Evolutionary conservation across 208 protist species (phyloP), one percentile per base, ranked within the genome.

Genomic region (Crithidia thermophila): DNA sequence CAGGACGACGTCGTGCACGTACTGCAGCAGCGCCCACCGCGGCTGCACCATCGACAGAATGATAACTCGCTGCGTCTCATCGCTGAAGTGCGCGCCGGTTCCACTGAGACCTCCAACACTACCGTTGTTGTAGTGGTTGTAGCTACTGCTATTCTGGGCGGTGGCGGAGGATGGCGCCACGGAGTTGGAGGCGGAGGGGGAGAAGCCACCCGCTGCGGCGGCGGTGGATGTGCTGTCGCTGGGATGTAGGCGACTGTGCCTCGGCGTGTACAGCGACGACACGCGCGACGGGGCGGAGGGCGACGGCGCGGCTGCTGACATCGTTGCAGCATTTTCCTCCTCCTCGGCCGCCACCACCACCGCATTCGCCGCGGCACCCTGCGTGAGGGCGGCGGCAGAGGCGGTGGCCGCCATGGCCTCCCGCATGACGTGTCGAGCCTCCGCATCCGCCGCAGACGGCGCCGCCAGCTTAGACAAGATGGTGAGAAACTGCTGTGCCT

Each of bases 1-100:
- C 25, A 91, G 53, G 39, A 86, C 75, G 25, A 88, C 77, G 60
- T 91, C 82, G 59, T 91, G 82, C 6, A 88, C 70, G 61, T 81
- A 72, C 62, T 82, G 75, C 59, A 91, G 58, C 21, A 87, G 23
- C 13, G 77, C 71, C 85, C 82, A 91, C 20, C 85, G 82, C 33
- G 85, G 85, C 68, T 88, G 85, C 30, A 74, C 61, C 56, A 87
- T 72, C 5, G 80, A 83, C 18, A 91, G 13, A 3, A 83, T 57
- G 14, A 87, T 56, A 3, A 83, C 58, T 7, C 81, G 77, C 67
- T 77, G 63, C 18, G 64, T 50, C 39, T 65, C 47, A 20, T 45
- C 20, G 20, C 34, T 21, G 49, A 27, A 23, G 18, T 37, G 23
- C 6, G 28, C 16, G 49, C 27, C 30, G n/a, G 40, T 16, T 4